These are phyloP conservation scores for Nepenthes mirabilis DNA, from an alignment of 148 eudicot genomes.

Conservation along the genomic window DNA sequence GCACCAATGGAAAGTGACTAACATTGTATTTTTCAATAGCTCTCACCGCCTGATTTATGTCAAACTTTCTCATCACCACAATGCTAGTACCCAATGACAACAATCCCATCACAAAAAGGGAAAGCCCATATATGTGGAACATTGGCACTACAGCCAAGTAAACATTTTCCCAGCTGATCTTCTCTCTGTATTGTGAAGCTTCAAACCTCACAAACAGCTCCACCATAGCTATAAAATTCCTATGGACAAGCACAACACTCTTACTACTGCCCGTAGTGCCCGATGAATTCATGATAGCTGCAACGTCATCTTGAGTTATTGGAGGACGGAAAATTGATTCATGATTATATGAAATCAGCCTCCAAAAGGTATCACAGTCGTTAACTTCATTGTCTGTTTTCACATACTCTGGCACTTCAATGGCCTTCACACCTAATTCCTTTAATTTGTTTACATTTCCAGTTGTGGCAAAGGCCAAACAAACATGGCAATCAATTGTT, in stretches of 20 bases:
- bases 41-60: constrained; percentile 37
- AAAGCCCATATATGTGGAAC: constrained; percentile 86
- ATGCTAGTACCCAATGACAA: constrained; percentile 48
- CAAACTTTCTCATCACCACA: constrained; percentile 63
- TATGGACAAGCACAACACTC: constrained; percentile 65
- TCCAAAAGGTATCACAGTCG: constrained; percentile 19
- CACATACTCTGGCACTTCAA: constrained; percentile 38
- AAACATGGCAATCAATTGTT: constrained; percentile 26
- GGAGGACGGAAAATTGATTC: constrained; percentile 13
- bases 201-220: constrained; percentile 74
- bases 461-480: constrained; percentile 23
- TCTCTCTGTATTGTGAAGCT: constrained; percentile 49
- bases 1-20: constrained; percentile 72
- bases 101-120: constrained; percentile 61
- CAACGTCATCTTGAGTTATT: constrained; percentile 60
- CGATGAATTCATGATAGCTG: constrained; percentile 73
- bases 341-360: constrained; percentile 26
- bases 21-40: constrained; percentile 43
- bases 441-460: constrained; percentile 22
- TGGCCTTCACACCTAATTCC: constrained; percentile 23
- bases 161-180: constrained; percentile 27
- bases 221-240: constrained; percentile 60
- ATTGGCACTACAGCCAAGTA: constrained; percentile 70
- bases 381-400: constrained; percentile 2
- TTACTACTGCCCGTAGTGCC: constrained; percentile 78